These are phyloP conservation scores for Boletellus deceptivus DNA, from an alignment of 1,284 basidiomycete species.

Conservation along the genomic window DNA sequence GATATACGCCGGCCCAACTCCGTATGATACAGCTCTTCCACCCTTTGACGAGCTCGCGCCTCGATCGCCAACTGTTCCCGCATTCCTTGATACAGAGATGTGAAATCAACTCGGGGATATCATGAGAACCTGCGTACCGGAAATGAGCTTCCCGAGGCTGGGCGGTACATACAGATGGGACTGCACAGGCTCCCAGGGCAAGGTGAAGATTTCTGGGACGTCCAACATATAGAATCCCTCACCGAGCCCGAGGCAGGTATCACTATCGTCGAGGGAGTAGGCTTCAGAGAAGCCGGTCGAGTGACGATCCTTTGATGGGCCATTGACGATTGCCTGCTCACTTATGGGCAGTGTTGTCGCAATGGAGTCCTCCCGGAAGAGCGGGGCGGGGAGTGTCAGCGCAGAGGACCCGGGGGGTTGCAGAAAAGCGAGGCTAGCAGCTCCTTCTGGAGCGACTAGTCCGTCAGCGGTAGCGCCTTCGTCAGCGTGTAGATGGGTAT, in stretches of 20 bases:
- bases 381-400: not conserved
- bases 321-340: not conserved
- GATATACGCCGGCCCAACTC: conserved; percentile 26
- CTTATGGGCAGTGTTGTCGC: not conserved
- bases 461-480: not conserved
- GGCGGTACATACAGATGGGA: conserved; percentile 37
- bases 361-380: not conserved
- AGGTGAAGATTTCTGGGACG: conserved; percentile 31
- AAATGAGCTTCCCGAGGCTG: conserved; percentile 34
- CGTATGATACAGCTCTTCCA: conserved; percentile 28
- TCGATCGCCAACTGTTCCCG: conserved; percentile 33
- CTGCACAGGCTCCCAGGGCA: conserved; percentile 32
- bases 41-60: conserved; percentile 31
- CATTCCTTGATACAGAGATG: conserved; percentile 31
- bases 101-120: conserved; percentile 7
- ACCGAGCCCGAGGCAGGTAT: conserved; percentile 6
- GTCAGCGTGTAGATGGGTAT: not conserved
- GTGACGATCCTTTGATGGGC: not conserved
- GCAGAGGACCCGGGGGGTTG: not conserved
- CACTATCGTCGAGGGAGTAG: not conserved
- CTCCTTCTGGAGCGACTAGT: not conserved
- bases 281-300: not conserved
- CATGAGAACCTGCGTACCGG: conserved; percentile 25
- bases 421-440: not conserved
- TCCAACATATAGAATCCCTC: conserved; percentile 37